Base-by-base conservation (phyloP, 495 filamentous ascomycete species). In the Bryoglossum gracile region DNA sequence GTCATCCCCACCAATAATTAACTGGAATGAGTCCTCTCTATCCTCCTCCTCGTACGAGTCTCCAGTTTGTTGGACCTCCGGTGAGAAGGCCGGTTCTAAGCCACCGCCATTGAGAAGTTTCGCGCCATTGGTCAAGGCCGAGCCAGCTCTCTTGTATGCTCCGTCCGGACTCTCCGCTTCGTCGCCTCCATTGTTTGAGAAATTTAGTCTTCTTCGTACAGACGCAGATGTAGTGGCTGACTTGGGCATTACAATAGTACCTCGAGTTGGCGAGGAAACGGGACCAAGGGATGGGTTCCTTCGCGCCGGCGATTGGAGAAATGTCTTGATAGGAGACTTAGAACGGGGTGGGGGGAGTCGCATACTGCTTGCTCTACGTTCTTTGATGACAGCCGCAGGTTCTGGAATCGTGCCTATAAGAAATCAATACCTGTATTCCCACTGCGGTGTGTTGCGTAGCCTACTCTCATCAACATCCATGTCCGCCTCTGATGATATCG, bases 371-470 rank as follows among this genome's bases (percentile, higher is more conserved):
- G 39, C 21, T 43, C 53, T 42, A 43, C 56, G 57, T 43, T 52
- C 57, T 17, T 54, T 54, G 10, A 71, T 53, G 3, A 68, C 57
- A 16, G 65, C 60, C 8, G 62, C 58, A 38, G 68, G 65, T 34
- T 74, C 72, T 43, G 70, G 71, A 35, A 67, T 65, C 8, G 73
- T 68, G 55, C 71, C 74, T 76, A 43, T 23, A 32, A 11, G 10
- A 46, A 40, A 36, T 59, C 35, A 57, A 19, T 23, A 48, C 38
- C 40, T 9, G 21, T 16, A 28, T 23, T 16, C 24, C 28, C 16
- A 16, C 21, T 21, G 18, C 22, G 36, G n/a, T n/a, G n/a, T n/a
- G 17, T 37, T 19, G 14, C 9, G 21, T 16, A 10, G 13, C 43
- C 23, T 38, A 62, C 59, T 62, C 6, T 58, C 53, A 3, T 23